Base-by-base conservation (phyloP, 257 asterid genomes). In the Ehretia macrophylla region DNA sequence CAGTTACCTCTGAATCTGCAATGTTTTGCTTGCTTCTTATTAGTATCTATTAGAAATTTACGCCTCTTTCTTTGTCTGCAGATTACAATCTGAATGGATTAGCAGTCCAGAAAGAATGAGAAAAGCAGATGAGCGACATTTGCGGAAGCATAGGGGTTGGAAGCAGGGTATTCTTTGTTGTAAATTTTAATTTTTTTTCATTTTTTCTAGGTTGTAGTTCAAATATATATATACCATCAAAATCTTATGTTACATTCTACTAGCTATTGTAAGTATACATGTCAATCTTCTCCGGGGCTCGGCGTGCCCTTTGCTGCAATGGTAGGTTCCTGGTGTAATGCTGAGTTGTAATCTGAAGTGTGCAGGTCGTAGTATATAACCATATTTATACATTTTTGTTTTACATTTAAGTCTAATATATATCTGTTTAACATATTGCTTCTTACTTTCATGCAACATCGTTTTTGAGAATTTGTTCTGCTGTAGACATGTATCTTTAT, bases 51-150 rank as follows among this genome's bases (percentile, higher is more conserved):
- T 46, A 1, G 35, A 18, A 48, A 45, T 51, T 60, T 20, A 64
- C 49, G 32, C 11, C 14, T 37, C 11, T 8, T 51, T 52, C 6
- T 21, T 6, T 16, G 17, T 63, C 8, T 44, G 60, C 91, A 93
- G 97, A 64, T 83, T 93, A 61, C 97, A 80, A 56, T 51, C 81
- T 10, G 97, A 93, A 70, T 93, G 96, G 96, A 84, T 80, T 63
- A 83, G 96, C 85, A 93, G 97, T 66, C 99, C 97, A 1, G 96
- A 84, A 16, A 74, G 96, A 59, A 93, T 93, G 97, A 77, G 74
- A 17, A 86, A 85, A 66, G 92, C 90, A 0, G 95, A 86, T 22
- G 48, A 84, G 73, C 79, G 81, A 63, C 75, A 72, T 62, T 67
- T 75, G 42, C 73, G 85, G 56, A 92, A 83, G 60, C 85, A 77